Percentiles rank a stretch among this genome's conserved stretches.
These are phyloP conservation scores for Caloboletus inedulis DNA, from an alignment of 1,284 basidiomycete species.

Conservation along the genomic window DNA sequence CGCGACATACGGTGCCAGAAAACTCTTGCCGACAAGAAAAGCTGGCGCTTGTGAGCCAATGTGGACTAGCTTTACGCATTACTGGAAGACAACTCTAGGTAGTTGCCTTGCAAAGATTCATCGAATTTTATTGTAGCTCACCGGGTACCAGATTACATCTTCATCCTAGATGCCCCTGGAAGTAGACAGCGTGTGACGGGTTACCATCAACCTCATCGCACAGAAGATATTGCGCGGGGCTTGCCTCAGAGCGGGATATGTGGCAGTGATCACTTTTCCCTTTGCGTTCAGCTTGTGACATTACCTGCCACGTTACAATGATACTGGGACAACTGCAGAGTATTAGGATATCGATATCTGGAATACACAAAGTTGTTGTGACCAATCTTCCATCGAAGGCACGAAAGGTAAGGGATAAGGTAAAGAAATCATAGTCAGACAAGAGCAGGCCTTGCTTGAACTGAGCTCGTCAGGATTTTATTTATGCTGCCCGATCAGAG, in stretches of 20 bases:
- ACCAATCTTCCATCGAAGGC: not conserved
- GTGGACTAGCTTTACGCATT: conserved; percentile 79
- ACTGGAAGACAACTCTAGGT: conserved; percentile 82
- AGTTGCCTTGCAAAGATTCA: conserved; percentile 13
- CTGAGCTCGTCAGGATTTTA: not conserved
- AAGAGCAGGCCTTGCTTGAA: not conserved
- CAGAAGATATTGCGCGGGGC: conserved; percentile 66
- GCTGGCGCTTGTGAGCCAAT: conserved; percentile 67
- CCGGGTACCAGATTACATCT: conserved; percentile 74
- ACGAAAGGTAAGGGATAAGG: conserved; percentile 2
- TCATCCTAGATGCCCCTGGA: conserved; percentile 52
- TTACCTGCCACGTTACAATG: conserved; percentile 14
- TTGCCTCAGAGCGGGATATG: conserved; percentile 78
- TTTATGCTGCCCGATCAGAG: conserved; percentile 58
- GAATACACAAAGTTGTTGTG: conserved; percentile 1
- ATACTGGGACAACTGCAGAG: conserved; percentile 1
- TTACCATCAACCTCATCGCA: conserved; percentile 63
- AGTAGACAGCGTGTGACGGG: conserved; percentile 49
- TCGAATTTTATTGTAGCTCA: conserved; percentile 7
- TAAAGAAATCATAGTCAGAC: not conserved
- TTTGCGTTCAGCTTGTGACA: conserved; percentile 53
- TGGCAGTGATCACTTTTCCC: conserved; percentile 85
- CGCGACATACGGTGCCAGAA: conserved; percentile 50
- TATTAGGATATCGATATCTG: conserved; percentile 14
- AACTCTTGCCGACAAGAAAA: conserved; percentile 38